phyloP scores from a whole-genome alignment of 345 rosid species.

The Eutrema yunnanense region DNA sequence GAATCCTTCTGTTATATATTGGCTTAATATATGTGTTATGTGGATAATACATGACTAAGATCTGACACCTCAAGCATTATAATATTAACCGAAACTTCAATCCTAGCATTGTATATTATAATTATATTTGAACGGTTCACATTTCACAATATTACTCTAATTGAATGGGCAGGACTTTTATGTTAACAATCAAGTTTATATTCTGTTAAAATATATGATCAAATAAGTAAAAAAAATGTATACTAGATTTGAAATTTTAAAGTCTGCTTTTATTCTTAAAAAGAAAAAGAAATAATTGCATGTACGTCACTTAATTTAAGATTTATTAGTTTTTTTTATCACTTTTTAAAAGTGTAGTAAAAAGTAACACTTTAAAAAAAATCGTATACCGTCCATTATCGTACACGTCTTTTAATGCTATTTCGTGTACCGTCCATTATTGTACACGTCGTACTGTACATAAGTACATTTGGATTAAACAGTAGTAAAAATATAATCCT shows the following conservation, averaged over 20 bases:
- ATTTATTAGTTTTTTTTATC: too few relatives aligned
- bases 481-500: too few relatives aligned
- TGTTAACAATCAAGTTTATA: neutral
- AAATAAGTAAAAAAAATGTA: neutral
- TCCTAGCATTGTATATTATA: neutral
- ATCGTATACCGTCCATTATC: too few relatives aligned
- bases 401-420: too few relatives aligned
- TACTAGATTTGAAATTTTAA: neutral
- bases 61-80: neutral
- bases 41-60: constrained; percentile 22
- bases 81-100: neutral
- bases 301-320: too few relatives aligned
- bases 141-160: neutral
- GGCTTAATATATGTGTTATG: neutral
- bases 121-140: neutral
- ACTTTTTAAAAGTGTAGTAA: too few relatives aligned
- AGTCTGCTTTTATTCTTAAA: neutral
- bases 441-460: too few relatives aligned
- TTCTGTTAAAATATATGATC: neutral
- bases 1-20: neutral
- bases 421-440: too few relatives aligned
- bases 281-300: neutral
- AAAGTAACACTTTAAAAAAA: too few relatives aligned
- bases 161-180: neutral
- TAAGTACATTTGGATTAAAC: too few relatives aligned